phyloP scores from a whole-genome alignment of 331 rosid genomes.

The Prunus yedoensis region DNA sequence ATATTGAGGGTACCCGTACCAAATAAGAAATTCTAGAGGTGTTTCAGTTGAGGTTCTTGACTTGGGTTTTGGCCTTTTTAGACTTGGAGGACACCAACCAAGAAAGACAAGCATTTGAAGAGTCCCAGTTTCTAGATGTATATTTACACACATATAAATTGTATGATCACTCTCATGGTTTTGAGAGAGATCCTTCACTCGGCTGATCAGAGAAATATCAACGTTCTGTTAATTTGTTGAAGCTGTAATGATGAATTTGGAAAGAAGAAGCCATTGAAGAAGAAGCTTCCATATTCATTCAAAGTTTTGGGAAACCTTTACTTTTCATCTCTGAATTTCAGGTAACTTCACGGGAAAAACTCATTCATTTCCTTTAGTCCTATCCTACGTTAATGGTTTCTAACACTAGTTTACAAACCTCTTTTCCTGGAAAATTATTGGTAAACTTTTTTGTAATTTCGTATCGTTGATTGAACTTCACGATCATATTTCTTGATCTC shows the following conservation, averaged over 20 bases:
- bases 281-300: not conserved
- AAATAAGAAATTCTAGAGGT: not conserved
- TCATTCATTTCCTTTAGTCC: not conserved
- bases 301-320: not conserved
- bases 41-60: conserved; percentile 27
- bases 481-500: not conserved
- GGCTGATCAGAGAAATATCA: not conserved
- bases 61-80: not conserved
- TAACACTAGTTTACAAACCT: not conserved
- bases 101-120: not conserved
- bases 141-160: not conserved
- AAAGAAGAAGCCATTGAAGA: not conserved
- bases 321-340: not conserved
- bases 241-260: too few relatives aligned
- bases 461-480: not conserved
- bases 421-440: not conserved
- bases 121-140: not conserved
- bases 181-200: not conserved
- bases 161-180: not conserved
- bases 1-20: too few relatives aligned
- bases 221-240: not conserved
- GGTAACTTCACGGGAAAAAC: not conserved
- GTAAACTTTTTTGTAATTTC: not conserved
- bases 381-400: not conserved
- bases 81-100: not conserved